Percentiles rank a stretch among this genome's conserved stretches.
Conservation (phyloP, 1,139 yeast species). For the Pichia sp. region DNA sequence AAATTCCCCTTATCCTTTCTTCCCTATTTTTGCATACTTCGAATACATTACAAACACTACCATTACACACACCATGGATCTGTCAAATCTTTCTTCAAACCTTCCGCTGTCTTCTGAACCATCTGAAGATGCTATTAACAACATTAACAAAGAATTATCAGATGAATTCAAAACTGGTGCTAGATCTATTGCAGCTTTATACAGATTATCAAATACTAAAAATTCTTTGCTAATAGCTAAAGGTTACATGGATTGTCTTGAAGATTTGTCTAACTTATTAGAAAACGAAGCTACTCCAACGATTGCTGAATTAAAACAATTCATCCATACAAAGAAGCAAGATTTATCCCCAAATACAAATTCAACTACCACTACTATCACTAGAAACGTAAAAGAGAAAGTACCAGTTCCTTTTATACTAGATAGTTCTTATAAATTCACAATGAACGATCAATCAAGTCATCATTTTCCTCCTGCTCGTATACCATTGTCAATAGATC, state of each 20-base stretch:
- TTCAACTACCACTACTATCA: not conserved
- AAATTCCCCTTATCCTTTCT: not conserved
- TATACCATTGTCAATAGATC: conserved; percentile 14
- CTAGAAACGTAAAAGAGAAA: not conserved
- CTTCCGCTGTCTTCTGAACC: conserved; percentile 47
- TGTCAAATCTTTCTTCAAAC: conserved; percentile 47
- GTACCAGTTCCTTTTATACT: conserved; percentile 26
- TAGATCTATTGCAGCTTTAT: conserved; percentile 56
- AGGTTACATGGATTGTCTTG: conserved; percentile 54
- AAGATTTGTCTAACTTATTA: conserved; percentile 47
- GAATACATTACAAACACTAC: too few species aligned
- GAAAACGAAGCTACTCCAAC: conserved; percentile 16
- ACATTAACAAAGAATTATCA: conserved; percentile 41
- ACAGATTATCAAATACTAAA: conserved; percentile 46
- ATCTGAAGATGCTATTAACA: conserved; percentile 38
- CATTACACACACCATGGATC: conserved; percentile 49
- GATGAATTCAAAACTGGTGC: conserved; percentile 60
- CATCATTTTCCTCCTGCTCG: conserved; percentile 14
- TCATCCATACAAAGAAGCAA: conserved; percentile 2
- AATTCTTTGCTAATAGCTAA: conserved; percentile 39
- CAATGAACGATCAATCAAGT: conserved; percentile 12
- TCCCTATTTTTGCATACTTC: not conserved
- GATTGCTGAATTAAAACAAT: conserved; percentile 5
- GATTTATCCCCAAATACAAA: conserved; percentile 2
- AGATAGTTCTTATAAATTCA: conserved; percentile 11